Evolutionary conservation across 2,329 filamentous ascomycete genomes (phyloP), one percentile per base, ranked within the genome.

Genomic region (Beauveria caledonica): DNA sequence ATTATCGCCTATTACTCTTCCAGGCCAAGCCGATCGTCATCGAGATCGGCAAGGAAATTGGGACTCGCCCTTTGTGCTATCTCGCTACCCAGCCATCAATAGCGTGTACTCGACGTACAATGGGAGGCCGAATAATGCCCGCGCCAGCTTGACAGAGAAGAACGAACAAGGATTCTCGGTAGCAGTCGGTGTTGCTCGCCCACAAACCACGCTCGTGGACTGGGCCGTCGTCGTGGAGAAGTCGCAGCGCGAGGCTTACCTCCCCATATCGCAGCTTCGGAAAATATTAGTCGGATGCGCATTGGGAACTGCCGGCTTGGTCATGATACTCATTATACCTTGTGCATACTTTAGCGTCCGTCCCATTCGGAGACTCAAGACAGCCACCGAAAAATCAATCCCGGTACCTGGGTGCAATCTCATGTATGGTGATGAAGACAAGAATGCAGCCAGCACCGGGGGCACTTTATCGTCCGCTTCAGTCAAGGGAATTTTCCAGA

Each of bases 201-300:
- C 89, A 0, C 79, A 83, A 58, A 90, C 81, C 5, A 70, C 75
- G 0, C 74, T 95, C 57, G 89, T 89, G 8, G 84, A 93, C 67
- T 97, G 92, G 92, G 85, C 89, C 5, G 76, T 97, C 3, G 67
- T 96, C 2, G 83, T 96, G 1, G 92, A 96, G 70, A 87, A 94
- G 71, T 78, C 84, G 2, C 84, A 85, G 63, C 71, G 71, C 23
- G 92, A 96, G 72, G 90, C 92, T 0, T 92, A 88, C 74, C 78
- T 79, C 8, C 89, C 92, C 0, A 92, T 96, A 61, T 74, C 78
- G 29, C 86, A 84, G 21, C 78, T 96, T n/a, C 85, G 89, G 21
- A 86, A 87, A 52, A 90, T 96, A 55, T 81, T 97, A 1, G 74
- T 96, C 2, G 90, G 85, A 5, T 96, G 90, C 63, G 88, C 96